Base-by-base conservation (phyloP, 495 filamentous ascomycete genomes). In the Podospora tetraspora region DNA sequence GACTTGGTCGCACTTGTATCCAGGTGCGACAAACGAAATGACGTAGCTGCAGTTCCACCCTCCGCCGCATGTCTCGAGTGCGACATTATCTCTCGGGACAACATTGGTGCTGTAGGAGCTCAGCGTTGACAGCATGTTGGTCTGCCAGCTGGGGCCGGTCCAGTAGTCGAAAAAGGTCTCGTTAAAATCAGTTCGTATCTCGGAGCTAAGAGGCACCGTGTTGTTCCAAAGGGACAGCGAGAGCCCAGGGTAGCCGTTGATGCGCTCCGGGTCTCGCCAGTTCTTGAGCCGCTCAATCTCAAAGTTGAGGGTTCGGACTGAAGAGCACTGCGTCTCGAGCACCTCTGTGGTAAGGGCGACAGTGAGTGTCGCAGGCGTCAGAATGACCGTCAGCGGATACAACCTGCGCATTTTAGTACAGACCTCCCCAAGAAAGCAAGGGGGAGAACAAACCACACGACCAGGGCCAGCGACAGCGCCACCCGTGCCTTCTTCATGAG, bases 41-140 rank as follows among this genome's bases (percentile, higher is more conserved):
- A 65, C 71, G 57, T 77, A 77, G n/a, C 62, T 71, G 70, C 75
- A 77, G 57, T 77, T 74, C 75, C 75, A 77, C 1, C 75, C 74
- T 3, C 30, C 57, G 13, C 75, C 75, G 58, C 75, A 77, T 2
- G 66, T 73, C 24, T 77, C 73, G 34, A 70, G n/a, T 2, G 70
- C 66, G 9, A 67, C 70, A 29, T 73, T 68, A 1, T 62, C 66
- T 19, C 72, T 60, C 2, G 72, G 63, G 22, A 77, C 66, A 1
- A 72, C 72, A 8, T 58, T 58, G n/a, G 37, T 61, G 1, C 66
- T 59, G 19, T 70, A 67, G 1, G 71, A 66, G 37, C 69, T 72
- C 22, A 68, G 57, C 2, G 62, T 61, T 1, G 65, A 12, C 1
- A 73, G 32, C n/a, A 73, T 22, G 19, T 64, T 59, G 19, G 68